Percentiles rank a stretch among this genome's conserved stretches.
Evolutionary conservation across 75 land plant species (phyloP).

Genomic region (Azolla pinnata): DNA sequence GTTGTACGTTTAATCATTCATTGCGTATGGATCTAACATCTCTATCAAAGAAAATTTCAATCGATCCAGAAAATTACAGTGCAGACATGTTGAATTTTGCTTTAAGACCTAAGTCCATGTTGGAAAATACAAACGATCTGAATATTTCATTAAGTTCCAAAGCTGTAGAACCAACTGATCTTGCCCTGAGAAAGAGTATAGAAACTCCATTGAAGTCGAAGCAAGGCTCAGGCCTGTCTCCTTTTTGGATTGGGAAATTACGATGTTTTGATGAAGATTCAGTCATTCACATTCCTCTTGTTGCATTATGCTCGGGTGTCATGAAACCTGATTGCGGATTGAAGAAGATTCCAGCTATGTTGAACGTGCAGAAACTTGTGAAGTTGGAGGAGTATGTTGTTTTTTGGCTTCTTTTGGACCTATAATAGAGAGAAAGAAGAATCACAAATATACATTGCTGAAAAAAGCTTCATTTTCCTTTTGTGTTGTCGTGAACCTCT

Average conservation of each 20-base stretch:
- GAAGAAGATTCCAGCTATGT: constrained; percentile 1
- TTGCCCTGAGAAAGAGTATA: background rate
- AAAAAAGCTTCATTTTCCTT: background rate
- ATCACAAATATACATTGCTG: background rate
- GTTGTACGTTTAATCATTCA: no score
- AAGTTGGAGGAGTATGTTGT: constrained; percentile 8
- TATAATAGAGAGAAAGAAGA: no score
- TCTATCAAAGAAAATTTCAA: no score
- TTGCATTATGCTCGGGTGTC: background rate
- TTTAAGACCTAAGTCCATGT: background rate
- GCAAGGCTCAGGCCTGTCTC: background rate
- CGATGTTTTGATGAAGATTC: background rate
- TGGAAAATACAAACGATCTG: background rate
- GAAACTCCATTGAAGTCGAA: background rate
- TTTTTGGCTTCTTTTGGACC: background rate
- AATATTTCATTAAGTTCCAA: background rate
- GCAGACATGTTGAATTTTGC: background rate
- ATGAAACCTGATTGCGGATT: background rate
- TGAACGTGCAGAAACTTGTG: background rate
- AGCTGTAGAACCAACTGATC: background rate
- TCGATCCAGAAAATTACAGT: no score
- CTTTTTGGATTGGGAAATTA: constrained; percentile 1
- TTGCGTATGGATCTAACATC: no score
- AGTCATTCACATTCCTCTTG: background rate
- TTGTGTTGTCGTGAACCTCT: background rate